These are phyloP conservation scores for Yamadazyma paraphyllophila DNA, from an alignment of 805 yeast genomes.

Conservation along the genomic window DNA sequence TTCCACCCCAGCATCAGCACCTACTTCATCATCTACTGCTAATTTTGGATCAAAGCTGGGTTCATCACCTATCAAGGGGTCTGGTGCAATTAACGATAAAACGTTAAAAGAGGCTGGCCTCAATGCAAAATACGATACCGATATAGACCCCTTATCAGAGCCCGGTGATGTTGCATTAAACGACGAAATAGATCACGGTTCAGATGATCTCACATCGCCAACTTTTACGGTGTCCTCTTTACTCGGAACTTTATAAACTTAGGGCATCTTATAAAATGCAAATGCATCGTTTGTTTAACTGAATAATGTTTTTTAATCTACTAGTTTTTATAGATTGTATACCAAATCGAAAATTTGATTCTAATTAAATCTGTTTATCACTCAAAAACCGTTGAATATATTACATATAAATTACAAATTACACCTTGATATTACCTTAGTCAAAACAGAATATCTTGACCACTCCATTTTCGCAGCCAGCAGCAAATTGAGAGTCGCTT, in stretches of 20 bases:
- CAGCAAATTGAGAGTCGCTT: slow-evolving; percentile 85
- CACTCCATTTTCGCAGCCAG: slow-evolving; percentile 85
- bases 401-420: neutral
- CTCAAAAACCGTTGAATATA: neutral
- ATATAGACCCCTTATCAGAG: slow-evolving; percentile 14
- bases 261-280: neutral
- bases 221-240: slow-evolving; percentile 20
- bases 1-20: slow-evolving; percentile 1
- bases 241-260: slow-evolving; percentile 15
- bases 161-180: slow-evolving; percentile 2
- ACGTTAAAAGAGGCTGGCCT: slow-evolving; percentile 4
- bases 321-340: no score
- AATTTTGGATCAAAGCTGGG: neutral
- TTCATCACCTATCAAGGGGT: no score
- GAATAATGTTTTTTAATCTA: neutral
- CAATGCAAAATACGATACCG: neutral
- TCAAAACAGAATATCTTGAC: slow-evolving; percentile 86
- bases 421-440: neutral
- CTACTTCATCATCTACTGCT: neutral
- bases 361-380: no score
- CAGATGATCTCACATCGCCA: slow-evolving; percentile 6
- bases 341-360: no score
- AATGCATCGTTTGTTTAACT: neutral
- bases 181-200: neutral
- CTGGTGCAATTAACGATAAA: neutral